Base-by-base conservation (phyloP, 805 yeast species). In the Sugiyamaella qingdaonensis region DNA sequence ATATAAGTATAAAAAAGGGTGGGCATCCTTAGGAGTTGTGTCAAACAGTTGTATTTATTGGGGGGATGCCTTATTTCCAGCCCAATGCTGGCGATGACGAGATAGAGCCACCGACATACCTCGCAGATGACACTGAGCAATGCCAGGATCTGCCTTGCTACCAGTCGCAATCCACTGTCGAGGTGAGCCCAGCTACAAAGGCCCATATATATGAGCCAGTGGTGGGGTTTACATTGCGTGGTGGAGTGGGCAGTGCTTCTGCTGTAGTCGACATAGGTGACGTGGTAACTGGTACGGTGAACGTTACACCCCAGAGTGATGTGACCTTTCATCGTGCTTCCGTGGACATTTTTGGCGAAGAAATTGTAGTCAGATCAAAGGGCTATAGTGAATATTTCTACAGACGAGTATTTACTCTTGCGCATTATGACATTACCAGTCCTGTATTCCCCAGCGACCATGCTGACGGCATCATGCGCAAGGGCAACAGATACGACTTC, bases 401-500 rank as follows among this genome's bases (percentile, higher is more conserved):
- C 34, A 43, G 36, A 19, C 32, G 50, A 34, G 16, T 41, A 2
- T 48, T 47, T 14, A 24, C 53, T 3, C 39, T 56, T 11, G 54
- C 52, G 4, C 51, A 48, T 4, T 49, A 49, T 36, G 31, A 27
- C n/a, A 42, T 54, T 9, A 46, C 39, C 10, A 29, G 18, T 13
- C 47, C 50, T 19, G 52, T 48, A 4, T 53, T 55, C 33, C 58
- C 58, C 4, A 49, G 14, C 9, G 56, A 50, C 16, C 24, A 39
- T 19, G 24, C 24, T n/a, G 43, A 16, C 19, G 5, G 24, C 5
- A 16, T 39, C 13, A 39, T 39, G 43, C 14, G 21, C 8, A 48
- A 53, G 46, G 60, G 60, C 7, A 51, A 34, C 29, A 27, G 37
- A n/a, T 57, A 57, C 45, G 18, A 46, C 7, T 57, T 55, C 31